Conservation (phyloP, 768 basidiomycete species). For the Cubamyces lactineus region DNA sequence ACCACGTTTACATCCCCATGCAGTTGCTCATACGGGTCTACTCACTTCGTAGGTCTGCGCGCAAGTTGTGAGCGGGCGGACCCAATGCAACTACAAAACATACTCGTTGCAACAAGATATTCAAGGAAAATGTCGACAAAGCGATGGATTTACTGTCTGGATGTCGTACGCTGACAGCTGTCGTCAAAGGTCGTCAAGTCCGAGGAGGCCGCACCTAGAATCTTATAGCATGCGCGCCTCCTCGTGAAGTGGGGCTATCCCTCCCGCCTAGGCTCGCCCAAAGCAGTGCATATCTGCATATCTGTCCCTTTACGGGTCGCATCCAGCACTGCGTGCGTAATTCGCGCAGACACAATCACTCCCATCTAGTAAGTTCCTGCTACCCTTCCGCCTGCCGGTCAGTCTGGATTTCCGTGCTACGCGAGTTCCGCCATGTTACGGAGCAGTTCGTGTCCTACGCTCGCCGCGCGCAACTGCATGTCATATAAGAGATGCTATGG, state of each 20-base stretch:
- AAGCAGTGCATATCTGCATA: constrained; percentile 7
- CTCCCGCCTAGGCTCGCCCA: constrained; percentile 5
- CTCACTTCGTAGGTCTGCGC: not conserved
- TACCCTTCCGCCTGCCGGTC: not conserved
- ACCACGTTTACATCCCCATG: not conserved
- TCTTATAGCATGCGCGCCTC: not conserved
- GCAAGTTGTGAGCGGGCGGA: not conserved
- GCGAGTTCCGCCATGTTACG: constrained; percentile 25
- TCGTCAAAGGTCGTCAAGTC: not conserved
- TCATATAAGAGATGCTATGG: constrained; percentile 6
- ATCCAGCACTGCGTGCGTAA: constrained; percentile 3
- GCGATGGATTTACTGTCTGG: no score
- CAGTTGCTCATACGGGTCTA: not conserved
- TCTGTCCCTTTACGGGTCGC: constrained; percentile 3
- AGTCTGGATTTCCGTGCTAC: constrained; percentile 15
- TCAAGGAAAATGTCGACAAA: not conserved
- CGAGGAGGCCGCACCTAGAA: constrained; percentile 6
- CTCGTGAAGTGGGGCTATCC: constrained; percentile 3
- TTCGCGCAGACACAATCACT: constrained; percentile 4
- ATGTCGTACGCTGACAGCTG: no score
- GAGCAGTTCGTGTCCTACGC: not conserved
- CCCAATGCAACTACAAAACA: no score
- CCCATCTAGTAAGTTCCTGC: constrained; percentile 7
- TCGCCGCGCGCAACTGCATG: constrained; percentile 1
- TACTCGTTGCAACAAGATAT: not conserved